Evolutionary conservation across 2,329 filamentous ascomycete genomes (phyloP), one percentile per base, ranked within the genome.

Genomic region (Neofusicoccum ribis): DNA sequence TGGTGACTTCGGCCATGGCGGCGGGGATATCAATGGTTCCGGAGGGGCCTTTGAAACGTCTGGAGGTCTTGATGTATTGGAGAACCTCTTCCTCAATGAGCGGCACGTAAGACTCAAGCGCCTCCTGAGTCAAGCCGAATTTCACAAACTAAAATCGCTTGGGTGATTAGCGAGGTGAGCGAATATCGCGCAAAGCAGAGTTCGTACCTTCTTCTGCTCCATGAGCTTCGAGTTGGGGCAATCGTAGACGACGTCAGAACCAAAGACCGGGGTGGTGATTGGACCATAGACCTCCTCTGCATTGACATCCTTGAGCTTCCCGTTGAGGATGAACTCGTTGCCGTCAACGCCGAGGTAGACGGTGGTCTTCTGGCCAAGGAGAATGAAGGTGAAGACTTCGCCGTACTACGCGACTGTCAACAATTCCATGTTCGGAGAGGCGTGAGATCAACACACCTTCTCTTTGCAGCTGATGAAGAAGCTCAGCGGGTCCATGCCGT

Each of bases 1-100:
- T 91, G 50, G 91, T 93, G 69, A 94, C 88, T 74, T 94, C 89
- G 46, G 90, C 88, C 84, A 94, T 89, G 67, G 84, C 86, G 70
- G 87, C 85, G 56, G 88, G 83, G 34, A 94, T 86, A 70, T 93
- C 85, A 73, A 88, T 82, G 17, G 85, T 81, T 49, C 91, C 91
- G 5, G 41, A 37, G 65, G 84, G 73, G 64, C 83, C 85, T 77
- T 89, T 85, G 80, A 91, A 90, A 46, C 80, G 80, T 20, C 87
- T 73, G 66, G 82, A 85, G 66, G 80, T 83, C 76, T 89, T 86
- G 78, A 92, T 83, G 78, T 90, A 93, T 70, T 85, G 83, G 64
- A 85, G 81, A 67, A 91, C 88, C 76, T 94, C 91, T 68, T 84
- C 80, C 68, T 86, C 83, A 74, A 94, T 92, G 73, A 93, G 85